Evolutionary conservation across 345 rosid species (phyloP).

Genomic region (Populus ilicifolia): DNA sequence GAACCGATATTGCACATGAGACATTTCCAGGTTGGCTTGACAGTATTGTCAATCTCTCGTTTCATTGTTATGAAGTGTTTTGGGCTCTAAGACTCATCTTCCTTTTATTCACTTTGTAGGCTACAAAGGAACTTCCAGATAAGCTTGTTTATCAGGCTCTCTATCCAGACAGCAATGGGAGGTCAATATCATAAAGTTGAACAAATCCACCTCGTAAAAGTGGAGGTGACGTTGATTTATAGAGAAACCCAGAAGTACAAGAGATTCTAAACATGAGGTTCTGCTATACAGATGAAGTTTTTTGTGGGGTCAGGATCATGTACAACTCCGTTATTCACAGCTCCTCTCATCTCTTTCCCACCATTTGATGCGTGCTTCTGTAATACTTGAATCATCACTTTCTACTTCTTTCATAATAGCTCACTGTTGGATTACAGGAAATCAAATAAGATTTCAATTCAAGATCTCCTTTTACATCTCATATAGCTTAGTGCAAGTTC

Average conservation of each 20-base stretch:
- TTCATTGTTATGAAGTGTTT: not conserved
- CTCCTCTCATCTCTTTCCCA: not conserved
- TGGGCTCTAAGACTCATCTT: not conserved
- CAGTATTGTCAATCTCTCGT: not conserved
- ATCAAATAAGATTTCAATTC: no score
- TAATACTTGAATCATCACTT: no score
- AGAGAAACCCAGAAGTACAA: not conserved
- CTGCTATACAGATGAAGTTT: not conserved
- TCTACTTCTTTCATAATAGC: no score
- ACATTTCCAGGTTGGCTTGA: slow-evolving; percentile 69
- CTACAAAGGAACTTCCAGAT: slow-evolving; percentile 64
- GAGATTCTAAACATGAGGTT: not conserved
- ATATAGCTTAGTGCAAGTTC: not conserved
- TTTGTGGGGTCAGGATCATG: not conserved
- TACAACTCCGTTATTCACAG: not conserved
- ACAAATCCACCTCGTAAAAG: not conserved
- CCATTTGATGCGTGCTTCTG: no score
- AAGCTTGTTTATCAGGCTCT: slow-evolving; percentile 58
- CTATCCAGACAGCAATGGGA: slow-evolving; percentile 1
- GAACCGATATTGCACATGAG: slow-evolving; percentile 98
- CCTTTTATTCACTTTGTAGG: slow-evolving; percentile 39
- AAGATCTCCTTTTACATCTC: not conserved
- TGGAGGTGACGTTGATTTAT: not conserved
- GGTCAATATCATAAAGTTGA: not conserved
- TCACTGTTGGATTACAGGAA: not conserved